Base-by-base conservation (phyloP, 2,329 filamentous ascomycete species). In the Grosmannia serpens region DNA sequence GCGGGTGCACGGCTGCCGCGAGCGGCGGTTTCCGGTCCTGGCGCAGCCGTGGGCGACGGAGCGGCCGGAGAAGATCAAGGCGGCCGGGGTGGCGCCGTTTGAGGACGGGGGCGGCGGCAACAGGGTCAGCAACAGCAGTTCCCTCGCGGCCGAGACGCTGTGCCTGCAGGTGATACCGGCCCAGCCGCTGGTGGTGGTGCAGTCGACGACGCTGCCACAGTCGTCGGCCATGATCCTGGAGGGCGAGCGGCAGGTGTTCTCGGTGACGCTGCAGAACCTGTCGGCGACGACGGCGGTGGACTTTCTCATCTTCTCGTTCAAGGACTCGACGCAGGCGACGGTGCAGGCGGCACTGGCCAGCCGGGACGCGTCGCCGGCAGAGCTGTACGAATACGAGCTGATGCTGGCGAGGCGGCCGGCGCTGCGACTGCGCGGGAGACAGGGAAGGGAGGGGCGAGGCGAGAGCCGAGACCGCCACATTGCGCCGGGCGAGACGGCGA, bases 181-280 rank as follows among this genome's bases (percentile, higher is more conserved):
- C 51, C 90, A 96, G 68, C 94, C 94, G 7, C 73, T 89, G 4
- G 75, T 97, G 4, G 74, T 85, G 3, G 79, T 96, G 24, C 86
- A 88, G 66, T 85, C 85, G 9, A 87, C 86, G 4, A 89, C 87
- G 15, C 77, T 96, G 1, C 83, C 87, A 0, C 91, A 96, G 67
- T 89, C 88, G 26, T 88, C 90, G 11, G 75, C 96, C 41, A 96
- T 96, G 91, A 80, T 99, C 13, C 77, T 99, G 7, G 92, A 97
- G 73, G 94, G 94, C 50, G 92, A 99, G 71, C 82, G 81, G 26
- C 86, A 85, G 64, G 76, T 77, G 0, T 95, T 97, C 67, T 86
- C 82, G 0, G 79, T 96, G 20, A 91, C 87, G 0, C 74, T 97
- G 17, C 82, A 87, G 64, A 99, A 99, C 64, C 76, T 83, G 10